Conservation (phyloP, 495 filamentous ascomycete species). For the Hamigera avellanea region DNA sequence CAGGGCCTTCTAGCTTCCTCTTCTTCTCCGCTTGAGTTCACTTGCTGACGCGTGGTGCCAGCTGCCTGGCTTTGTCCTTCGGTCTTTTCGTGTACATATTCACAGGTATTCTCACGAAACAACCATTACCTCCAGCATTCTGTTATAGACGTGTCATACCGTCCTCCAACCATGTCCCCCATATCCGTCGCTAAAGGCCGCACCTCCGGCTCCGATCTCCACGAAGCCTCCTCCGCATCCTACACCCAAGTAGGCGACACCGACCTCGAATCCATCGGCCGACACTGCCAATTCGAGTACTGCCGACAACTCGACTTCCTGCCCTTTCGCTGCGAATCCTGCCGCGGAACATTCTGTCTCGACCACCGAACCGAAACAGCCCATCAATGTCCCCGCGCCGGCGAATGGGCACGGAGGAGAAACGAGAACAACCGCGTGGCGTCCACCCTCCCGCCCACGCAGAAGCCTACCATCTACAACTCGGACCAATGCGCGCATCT, state of each 20-base stretch:
- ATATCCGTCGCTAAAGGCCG: slow-evolving; percentile 18
- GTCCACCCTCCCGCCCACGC: slow-evolving; percentile 3
- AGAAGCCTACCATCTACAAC: slow-evolving; percentile 46
- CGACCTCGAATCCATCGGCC: slow-evolving; percentile 75
- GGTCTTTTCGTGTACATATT: background rate
- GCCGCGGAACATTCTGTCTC: slow-evolving; percentile 76
- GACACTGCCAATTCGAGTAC: slow-evolving; percentile 81
- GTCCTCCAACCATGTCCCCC: slow-evolving; percentile 16
- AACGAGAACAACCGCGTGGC: slow-evolving; percentile 19
- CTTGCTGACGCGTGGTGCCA: no score
- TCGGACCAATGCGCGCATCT: slow-evolving; percentile 63
- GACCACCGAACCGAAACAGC: slow-evolving; percentile 84
- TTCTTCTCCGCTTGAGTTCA: background rate
- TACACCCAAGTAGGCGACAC: slow-evolving; percentile 48
- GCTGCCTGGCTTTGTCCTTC: no score
- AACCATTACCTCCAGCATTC: background rate
- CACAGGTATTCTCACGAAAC: background rate
- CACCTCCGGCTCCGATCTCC: slow-evolving; percentile 1
- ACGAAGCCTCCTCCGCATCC: slow-evolving; percentile 14
- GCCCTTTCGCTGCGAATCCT: slow-evolving; percentile 88
- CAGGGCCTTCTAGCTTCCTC: background rate
- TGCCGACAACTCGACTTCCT: slow-evolving; percentile 95
- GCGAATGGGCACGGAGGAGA: slow-evolving; percentile 71
- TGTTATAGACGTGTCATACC: background rate
- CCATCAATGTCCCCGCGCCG: slow-evolving; percentile 69